Conservation (phyloP, 495 filamentous ascomycete species). For the Collariella sp. region DNA sequence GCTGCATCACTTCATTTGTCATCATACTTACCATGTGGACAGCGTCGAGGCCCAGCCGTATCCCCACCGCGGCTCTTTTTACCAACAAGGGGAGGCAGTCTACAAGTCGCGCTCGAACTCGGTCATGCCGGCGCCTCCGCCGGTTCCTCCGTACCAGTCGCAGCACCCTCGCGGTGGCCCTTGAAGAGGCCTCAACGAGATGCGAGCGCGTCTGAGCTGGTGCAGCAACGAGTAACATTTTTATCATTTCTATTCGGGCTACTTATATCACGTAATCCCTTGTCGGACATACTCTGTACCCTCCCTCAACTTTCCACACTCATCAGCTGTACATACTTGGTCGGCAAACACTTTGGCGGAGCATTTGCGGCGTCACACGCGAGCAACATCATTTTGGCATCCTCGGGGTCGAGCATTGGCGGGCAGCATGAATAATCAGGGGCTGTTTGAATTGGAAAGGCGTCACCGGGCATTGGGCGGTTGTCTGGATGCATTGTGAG, state of each 20-base stretch:
- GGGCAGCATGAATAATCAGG: not conserved
- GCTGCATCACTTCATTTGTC: too few relatives aligned
- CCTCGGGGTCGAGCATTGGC: not conserved
- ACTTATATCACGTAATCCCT: too few relatives aligned
- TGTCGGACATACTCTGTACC: too few relatives aligned
- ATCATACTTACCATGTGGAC: not conserved
- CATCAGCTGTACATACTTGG: too few relatives aligned
- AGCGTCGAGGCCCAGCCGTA: not conserved
- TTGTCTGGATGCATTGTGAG: not conserved
- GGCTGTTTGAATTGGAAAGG: constrained; percentile 6
- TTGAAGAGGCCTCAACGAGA: constrained; percentile 2
- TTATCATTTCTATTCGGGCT: too few relatives aligned
- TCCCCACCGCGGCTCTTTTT: not conserved
- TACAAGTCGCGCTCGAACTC: constrained; percentile 6
- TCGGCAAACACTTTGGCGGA: too few relatives aligned
- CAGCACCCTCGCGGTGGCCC: not conserved
- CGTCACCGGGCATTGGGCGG: constrained; percentile 6
- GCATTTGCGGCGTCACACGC: not conserved
- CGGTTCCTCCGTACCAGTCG: not conserved
- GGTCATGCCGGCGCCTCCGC: not conserved
- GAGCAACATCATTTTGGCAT: not conserved
- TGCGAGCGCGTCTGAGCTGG: not conserved
- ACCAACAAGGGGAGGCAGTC: not conserved
- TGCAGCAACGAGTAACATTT: not conserved
- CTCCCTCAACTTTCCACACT: too few relatives aligned